A percentile compares a stretch with the other conserved stretches of the same genome.
phyloP scores from a whole-genome alignment of 768 basidiomycete species.

The Auricularia cornea region DNA sequence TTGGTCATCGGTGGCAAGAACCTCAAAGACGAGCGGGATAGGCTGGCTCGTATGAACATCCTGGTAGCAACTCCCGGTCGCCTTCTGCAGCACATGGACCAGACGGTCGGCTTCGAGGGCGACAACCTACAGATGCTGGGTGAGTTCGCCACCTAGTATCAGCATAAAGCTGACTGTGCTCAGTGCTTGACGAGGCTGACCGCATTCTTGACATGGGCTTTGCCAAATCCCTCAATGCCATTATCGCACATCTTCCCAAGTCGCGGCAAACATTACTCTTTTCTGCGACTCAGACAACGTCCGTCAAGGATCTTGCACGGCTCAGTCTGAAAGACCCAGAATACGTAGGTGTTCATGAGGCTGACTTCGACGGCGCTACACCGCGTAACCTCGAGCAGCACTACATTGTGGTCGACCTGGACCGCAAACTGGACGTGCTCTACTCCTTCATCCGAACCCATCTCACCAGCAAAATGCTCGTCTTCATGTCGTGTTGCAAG shows the following conservation, averaged over 20 bases:
- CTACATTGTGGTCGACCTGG: conserved; percentile 74
- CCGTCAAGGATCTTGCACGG: conserved; percentile 79
- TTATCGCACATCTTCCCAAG: conserved; percentile 85
- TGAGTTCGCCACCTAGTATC: conserved; percentile 28
- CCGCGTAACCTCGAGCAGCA: conserved; percentile 81
- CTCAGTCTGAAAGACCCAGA: conserved; percentile 80
- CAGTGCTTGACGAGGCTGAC: conserved; percentile 95
- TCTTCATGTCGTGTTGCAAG: conserved; percentile 92
- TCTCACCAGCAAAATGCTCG: conserved; percentile 81
- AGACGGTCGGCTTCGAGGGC: conserved; percentile 89
- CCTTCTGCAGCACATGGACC: conserved; percentile 95
- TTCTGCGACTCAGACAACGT: conserved; percentile 93
- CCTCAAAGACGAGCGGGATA: conserved; percentile 83
- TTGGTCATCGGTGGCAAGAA: conserved; percentile 95
- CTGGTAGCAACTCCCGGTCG: conserved; percentile 96
- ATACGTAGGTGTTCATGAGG: conserved; percentile 53
- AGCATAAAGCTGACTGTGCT: too few species aligned
- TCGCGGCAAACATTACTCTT: conserved; percentile 92
- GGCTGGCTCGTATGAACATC: conserved; percentile 91
- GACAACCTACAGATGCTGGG: conserved; percentile 87
- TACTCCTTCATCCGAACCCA: conserved; percentile 96
- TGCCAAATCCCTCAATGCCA: conserved; percentile 76
- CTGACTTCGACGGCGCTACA: conserved; percentile 37
- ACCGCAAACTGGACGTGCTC: conserved; percentile 82
- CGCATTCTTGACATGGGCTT: conserved; percentile 97